Base-by-base conservation (phyloP, 1,139 yeast genomes). In the Yamadazyma triangularis region DNA sequence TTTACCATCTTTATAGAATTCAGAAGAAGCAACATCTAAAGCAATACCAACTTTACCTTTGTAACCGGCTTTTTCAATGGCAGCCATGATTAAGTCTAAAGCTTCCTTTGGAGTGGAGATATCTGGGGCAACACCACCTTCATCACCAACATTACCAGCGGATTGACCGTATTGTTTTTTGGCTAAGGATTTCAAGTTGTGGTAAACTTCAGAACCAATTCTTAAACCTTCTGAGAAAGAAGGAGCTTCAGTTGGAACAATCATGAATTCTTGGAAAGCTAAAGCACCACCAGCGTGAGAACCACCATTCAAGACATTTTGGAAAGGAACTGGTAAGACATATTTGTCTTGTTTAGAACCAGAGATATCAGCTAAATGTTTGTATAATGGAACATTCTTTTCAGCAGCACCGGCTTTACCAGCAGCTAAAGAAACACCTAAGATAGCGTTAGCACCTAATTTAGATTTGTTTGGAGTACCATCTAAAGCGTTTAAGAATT, bases 81-180 rank as follows among this genome's bases (percentile, higher is more conserved):
- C 86, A 46, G 69, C 80, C 52, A 78, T 75, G 63, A 89, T 86
- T 64, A 89, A 81, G 71, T 88, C 95, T 52, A 89, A 74, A 50
- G 96, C 96, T 76, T 89, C 96, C 65, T 78, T 85, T 59, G 97
- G 88, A 51, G 95, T 77, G 47, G 81, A 75, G 53, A 89, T 79
- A 69, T 86, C 85, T 65, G 97, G 97, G 54, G 96, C 96, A 74
- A 89, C 95, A 77, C 97, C 97, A 80, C 97, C 96, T 77, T 89
- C 96, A 70, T 89, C 97, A 79, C 97, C 97, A 60, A 89, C 96
- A 73, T 89, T 89, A 71, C 95, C 96, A 56, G 97, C 97, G 44
- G 94, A 81, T 60, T 84, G 81, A 62, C 97, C 97, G 79, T 88
- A 89, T 65, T 71, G 75, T 79, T 84, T 79, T 79, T 85, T 85